phyloP scores from a whole-genome alignment of 1,284 basidiomycete genomes.

The Puccinia sorghi region DNA sequence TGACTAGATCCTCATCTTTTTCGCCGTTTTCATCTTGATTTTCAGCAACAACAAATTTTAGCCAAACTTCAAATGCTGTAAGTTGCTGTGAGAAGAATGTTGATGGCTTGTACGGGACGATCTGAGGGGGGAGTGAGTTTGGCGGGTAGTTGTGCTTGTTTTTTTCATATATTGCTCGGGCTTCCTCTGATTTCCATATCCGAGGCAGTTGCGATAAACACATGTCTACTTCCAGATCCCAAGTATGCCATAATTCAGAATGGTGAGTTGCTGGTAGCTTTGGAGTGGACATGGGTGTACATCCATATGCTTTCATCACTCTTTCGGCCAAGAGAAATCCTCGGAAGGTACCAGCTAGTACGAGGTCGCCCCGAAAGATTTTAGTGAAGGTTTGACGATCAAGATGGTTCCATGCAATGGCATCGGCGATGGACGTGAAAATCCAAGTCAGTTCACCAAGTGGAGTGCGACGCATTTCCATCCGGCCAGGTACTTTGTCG shows the following conservation, averaged over 20 bases:
- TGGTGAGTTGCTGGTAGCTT: slow-evolving; percentile 40
- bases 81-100: slow-evolving; percentile 48
- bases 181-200: slow-evolving; percentile 43
- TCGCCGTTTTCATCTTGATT: slow-evolving; percentile 44
- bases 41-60: slow-evolving; percentile 34
- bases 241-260: slow-evolving; percentile 48
- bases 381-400: slow-evolving; percentile 43
- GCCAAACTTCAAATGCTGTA: slow-evolving; percentile 49
- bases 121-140: slow-evolving; percentile 35
- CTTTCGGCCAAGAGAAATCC: slow-evolving; percentile 46
- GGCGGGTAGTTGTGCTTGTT: slow-evolving; percentile 22
- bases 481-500: slow-evolving; percentile 39
- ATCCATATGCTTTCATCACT: slow-evolving; percentile 49
- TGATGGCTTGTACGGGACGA: slow-evolving; percentile 35
- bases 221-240: slow-evolving; percentile 50
- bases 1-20: slow-evolving; percentile 31
- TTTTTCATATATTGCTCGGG: slow-evolving; percentile 23
- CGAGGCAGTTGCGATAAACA: slow-evolving; percentile 42
- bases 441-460: slow-evolving; percentile 50
- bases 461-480: slow-evolving; percentile 49
- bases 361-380: slow-evolving; percentile 48
- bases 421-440: slow-evolving; percentile 49
- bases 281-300: slow-evolving; percentile 49
- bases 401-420: slow-evolving; percentile 50
- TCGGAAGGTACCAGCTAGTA: slow-evolving; percentile 42